Evolutionary conservation across 2,329 filamentous ascomycete species (phyloP).

Genomic region (Ceratocystiopsis minuta): DNA sequence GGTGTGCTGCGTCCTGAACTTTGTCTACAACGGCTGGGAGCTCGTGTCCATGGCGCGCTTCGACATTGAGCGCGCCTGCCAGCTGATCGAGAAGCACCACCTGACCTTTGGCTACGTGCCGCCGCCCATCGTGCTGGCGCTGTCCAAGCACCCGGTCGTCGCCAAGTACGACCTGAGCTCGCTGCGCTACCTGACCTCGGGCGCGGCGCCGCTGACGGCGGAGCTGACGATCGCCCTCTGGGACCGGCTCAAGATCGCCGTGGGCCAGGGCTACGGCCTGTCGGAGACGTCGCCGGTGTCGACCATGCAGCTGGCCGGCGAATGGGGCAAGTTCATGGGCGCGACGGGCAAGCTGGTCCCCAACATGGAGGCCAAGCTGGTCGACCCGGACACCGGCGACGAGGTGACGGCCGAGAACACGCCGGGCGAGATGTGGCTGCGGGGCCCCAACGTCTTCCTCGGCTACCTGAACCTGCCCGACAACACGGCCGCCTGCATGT

Average conservation of each 20-base stretch:
- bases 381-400: constrained; percentile 35
- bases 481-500: constrained; percentile 53
- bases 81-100: constrained; percentile 53
- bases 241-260: constrained; percentile 52
- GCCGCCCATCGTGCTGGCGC: constrained; percentile 63
- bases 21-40: constrained; percentile 45
- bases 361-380: constrained; percentile 67
- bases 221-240: constrained; percentile 67
- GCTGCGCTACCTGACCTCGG: constrained; percentile 70
- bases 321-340: constrained; percentile 62
- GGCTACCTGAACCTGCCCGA: constrained; percentile 62
- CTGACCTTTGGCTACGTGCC: constrained; percentile 70
- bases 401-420: constrained; percentile 36
- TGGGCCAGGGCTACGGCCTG: constrained; percentile 88
- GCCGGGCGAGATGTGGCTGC: constrained; percentile 57
- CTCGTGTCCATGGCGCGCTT: constrained; percentile 63
- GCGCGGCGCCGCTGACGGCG: constrained; percentile 65
- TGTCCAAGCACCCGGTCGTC: constrained; percentile 64
- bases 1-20: constrained; percentile 52
- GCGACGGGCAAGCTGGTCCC: constrained; percentile 62
- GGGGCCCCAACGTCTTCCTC: constrained; percentile 63
- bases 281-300: constrained; percentile 73
- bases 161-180: constrained; percentile 64
- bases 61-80: constrained; percentile 62
- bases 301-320: constrained; percentile 52